Base-by-base conservation (phyloP, 2,329 filamentous ascomycete species). In the Penicillium glabrum region DNA sequence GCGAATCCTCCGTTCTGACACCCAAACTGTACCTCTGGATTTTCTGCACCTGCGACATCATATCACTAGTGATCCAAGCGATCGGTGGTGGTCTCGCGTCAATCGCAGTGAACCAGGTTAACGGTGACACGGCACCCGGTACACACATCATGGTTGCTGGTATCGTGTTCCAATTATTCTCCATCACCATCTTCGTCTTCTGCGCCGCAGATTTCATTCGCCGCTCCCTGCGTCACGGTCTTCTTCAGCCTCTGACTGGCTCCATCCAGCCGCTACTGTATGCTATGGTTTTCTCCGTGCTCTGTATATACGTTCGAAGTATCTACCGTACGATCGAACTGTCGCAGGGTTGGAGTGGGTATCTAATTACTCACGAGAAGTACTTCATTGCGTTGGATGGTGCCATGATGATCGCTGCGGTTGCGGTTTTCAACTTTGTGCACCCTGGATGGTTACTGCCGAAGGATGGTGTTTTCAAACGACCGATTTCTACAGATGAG, bases 121-220 rank as follows among this genome's bases (percentile, higher is more conserved):
- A 68, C 29, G 82, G 82, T 31, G 62, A 75, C 49, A 83, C 80
- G 59, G 65, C 76, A n/a, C 71, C 70, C 11, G 81, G 79, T 31
- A 80, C 81, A 41, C 64, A 82, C 62, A 72, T 81, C 54, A 79
- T 81, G 67, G 76, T 83, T 45, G 80, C 79, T 1, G 85, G 85
- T 14, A 80, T 87, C 21, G 74, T 80, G n/a, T 78, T 86, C 54
- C 85, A 87, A 63, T 80, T 87, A 41, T 75, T 77, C 54, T 80
- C 82, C 5, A 79, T 87, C 54, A 75, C 79, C 31, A 56, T 82
- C 54, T 87, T 87, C 68, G 78, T 78, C 45, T 57, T 67, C 61
- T 72, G 81, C 39, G 78, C 83, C 3, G 70, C 60, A 4, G 73
- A 75, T 47, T 85, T 84, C 63, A 67, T 84, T 23, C 67, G 71